Percentiles rank a stretch among this genome's conserved stretches.
phyloP scores from a whole-genome alignment of 306 rosid genomes.

The Quillaja saponaria region DNA sequence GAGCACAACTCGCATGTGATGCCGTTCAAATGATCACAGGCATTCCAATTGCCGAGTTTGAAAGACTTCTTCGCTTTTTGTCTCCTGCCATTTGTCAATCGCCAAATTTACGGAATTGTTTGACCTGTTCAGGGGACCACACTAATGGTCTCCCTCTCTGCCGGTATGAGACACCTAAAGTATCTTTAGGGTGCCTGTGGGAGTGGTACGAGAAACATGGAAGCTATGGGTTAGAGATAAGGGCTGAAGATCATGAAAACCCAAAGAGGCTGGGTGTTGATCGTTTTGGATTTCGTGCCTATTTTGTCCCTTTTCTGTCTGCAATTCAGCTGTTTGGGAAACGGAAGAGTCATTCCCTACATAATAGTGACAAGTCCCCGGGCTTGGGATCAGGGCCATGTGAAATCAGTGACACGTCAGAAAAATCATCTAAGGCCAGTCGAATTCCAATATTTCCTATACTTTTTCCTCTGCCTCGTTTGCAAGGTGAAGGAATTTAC shows the following conservation, averaged over 20 bases:
- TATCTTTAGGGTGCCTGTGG: slow-evolving; percentile 70
- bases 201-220: slow-evolving; percentile 87
- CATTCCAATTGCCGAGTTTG: slow-evolving; percentile 67
- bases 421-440: slow-evolving; percentile 35
- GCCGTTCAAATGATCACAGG: slow-evolving; percentile 56
- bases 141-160: slow-evolving; percentile 42
- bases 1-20: slow-evolving; percentile 63
- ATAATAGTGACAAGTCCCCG: slow-evolving; percentile 14
- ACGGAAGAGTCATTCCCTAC: slow-evolving; percentile 16
- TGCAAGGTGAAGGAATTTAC: slow-evolving; percentile 34
- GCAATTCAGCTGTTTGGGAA: slow-evolving; percentile 78
- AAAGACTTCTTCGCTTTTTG: slow-evolving; percentile 61
- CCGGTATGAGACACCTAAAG: slow-evolving; percentile 55
- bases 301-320: slow-evolving; percentile 84
- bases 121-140: slow-evolving; percentile 40
- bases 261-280: slow-evolving; percentile 44
- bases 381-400: slow-evolving; percentile 34
- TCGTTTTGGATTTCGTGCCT: slow-evolving; percentile 54
- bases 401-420: slow-evolving; percentile 31
- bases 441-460: slow-evolving; percentile 46
- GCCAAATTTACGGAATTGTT: slow-evolving; percentile 33
- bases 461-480: slow-evolving; percentile 43
- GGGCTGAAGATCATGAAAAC: slow-evolving; percentile 49
- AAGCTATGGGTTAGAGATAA: slow-evolving; percentile 80
- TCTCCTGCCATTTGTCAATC: slow-evolving; percentile 61